Evolutionary conservation across 176 grass and related monocot species (phyloP).

Genomic region (Cenchrus purpureus): DNA sequence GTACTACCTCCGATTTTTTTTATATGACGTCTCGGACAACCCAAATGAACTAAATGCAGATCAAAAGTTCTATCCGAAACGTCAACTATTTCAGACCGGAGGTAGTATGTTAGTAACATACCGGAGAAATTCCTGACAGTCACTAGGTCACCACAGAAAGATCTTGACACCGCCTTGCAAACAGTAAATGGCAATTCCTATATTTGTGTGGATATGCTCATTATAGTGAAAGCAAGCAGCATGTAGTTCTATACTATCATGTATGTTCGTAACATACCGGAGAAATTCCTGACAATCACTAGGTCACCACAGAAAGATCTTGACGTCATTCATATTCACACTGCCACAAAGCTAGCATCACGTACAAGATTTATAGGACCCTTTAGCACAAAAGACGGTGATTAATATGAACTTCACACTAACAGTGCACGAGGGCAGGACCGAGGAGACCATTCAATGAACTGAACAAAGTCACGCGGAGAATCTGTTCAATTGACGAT

Average conservation of each 20-base stretch:
- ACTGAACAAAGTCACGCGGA: constrained; percentile 97
- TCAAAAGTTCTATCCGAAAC: no score
- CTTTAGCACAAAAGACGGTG: constrained; percentile 48
- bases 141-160: constrained; percentile 98
- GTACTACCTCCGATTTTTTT: not conserved
- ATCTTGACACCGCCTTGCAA: constrained; percentile 92
- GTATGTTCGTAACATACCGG: constrained; percentile 48
- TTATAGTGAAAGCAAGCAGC: not conserved
- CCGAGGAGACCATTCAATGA: constrained; percentile 97
- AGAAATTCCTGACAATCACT: constrained; percentile 93
- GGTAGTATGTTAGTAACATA: constrained; percentile 41
- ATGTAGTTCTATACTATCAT: not conserved
- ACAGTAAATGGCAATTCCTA: no score
- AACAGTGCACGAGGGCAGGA: constrained; percentile 88
- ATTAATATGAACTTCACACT: constrained; percentile 73
- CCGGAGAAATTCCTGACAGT: constrained; percentile 85
- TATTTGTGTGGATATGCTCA: no score
- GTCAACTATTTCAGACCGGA: no score
- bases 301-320: constrained; percentile 97
- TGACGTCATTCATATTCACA: constrained; percentile 98
- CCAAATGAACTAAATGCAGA: no score
- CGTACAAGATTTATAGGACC: constrained; percentile 94
- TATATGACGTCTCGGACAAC: no score
- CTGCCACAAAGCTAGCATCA: constrained; percentile 80
- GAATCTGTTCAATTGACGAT: constrained; percentile 82